phyloP scores from a whole-genome alignment of 2,329 filamentous ascomycete species.

The Xylariaceae sp. region DNA sequence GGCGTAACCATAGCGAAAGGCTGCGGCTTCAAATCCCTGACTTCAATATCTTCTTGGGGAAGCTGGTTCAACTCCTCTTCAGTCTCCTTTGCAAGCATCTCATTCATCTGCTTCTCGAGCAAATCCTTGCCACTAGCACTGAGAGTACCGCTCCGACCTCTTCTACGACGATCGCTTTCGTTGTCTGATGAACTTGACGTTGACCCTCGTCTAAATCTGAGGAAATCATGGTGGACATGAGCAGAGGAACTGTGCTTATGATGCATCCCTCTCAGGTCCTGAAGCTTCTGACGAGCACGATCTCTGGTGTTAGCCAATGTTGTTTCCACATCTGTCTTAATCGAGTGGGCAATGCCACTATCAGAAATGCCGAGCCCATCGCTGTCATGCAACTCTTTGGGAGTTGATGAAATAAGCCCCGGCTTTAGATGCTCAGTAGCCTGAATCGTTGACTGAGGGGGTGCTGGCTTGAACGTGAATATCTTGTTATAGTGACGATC shows the following conservation, averaged over 20 bases:
- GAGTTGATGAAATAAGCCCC: conserved; percentile 6
- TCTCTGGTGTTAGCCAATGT: conserved; percentile 51
- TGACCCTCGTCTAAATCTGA: conserved; percentile 48
- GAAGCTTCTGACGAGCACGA: conserved; percentile 55
- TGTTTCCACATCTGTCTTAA: conserved; percentile 37
- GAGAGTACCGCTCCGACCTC: conserved; percentile 42
- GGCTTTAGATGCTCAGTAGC: conserved; percentile 17
- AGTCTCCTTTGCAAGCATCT: conserved; percentile 53
- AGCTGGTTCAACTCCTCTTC: conserved; percentile 37
- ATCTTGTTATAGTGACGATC: conserved; percentile 71
- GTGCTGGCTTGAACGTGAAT: conserved; percentile 43
- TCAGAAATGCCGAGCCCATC: conserved; percentile 8
- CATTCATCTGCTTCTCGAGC: conserved; percentile 57
- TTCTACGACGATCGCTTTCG: conserved; percentile 43
- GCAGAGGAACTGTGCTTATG: conserved; percentile 49
- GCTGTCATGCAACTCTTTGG: conserved; percentile 14
- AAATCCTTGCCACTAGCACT: conserved; percentile 48
- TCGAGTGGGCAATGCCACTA: conserved; percentile 16
- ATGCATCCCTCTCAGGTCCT: conserved; percentile 50
- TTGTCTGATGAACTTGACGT: conserved; percentile 57
- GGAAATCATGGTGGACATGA: conserved; percentile 48
- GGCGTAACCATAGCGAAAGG: conserved; percentile 32
- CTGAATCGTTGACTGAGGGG: conserved; percentile 15
- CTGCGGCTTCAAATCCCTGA: conserved; percentile 32
- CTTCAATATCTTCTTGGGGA: conserved; percentile 27